Evolutionary conservation across 164 flowering plant genomes (phyloP).

Genomic region (Nymphaea thermarum): DNA sequence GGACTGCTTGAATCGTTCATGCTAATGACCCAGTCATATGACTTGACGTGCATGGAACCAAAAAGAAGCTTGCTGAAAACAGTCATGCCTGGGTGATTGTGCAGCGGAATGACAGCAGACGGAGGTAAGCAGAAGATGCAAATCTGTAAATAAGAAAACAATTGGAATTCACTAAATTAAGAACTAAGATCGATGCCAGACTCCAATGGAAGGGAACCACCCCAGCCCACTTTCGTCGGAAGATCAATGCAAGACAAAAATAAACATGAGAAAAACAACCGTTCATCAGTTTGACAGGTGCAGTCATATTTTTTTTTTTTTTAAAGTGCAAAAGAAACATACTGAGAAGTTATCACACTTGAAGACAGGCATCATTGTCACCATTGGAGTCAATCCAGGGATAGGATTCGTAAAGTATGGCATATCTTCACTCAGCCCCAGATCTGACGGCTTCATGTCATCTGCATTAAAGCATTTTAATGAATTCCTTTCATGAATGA

Average conservation of each 20-base stretch:
- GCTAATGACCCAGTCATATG: constrained; percentile 47
- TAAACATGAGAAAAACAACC: too few relatives aligned
- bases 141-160: constrained; percentile 32
- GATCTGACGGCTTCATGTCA: constrained; percentile 59
- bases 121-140: constrained; percentile 72
- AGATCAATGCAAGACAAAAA: too few relatives aligned
- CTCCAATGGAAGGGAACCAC: too few relatives aligned
- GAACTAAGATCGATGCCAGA: too few relatives aligned
- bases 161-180: too few relatives aligned
- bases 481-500: too few relatives aligned
- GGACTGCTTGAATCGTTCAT: too few relatives aligned
- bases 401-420: constrained; percentile 21
- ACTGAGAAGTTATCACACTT: constrained; percentile 61
- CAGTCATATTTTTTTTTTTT: too few relatives aligned
- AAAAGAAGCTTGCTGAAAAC: constrained; percentile 77
- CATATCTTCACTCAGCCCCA: constrained; percentile 50
- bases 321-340: constrained; percentile 9
- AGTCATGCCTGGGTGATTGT: constrained; percentile 93
- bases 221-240: too few relatives aligned
- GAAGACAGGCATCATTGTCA: constrained; percentile 52
- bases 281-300: too few relatives aligned
- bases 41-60: constrained; percentile 75
- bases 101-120: constrained; percentile 72
- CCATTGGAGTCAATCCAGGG: constrained; percentile 26
- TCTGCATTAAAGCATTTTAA: constrained; percentile 23